Evolutionary conservation across 176 grass and related monocot genomes (phyloP), one percentile per base, ranked within the genome.

Genomic region (Carex parvula): DNA sequence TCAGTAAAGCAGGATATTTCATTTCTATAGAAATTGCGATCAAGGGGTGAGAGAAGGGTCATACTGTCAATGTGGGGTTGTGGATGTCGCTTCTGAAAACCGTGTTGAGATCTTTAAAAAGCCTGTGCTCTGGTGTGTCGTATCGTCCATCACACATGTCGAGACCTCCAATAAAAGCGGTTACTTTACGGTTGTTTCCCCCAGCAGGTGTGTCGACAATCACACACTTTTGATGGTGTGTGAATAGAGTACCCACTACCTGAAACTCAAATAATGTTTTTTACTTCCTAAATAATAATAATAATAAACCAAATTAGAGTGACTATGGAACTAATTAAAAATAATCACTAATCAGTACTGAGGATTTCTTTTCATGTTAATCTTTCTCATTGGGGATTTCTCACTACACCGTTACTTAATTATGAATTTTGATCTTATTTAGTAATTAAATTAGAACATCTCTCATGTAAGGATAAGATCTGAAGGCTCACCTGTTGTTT

Each of bases 171-270:
- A 98, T 93, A 81, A 98, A 98, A 80, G 91, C 89, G 57, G 95
- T 93, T 87, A 98, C 87, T 84, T 98, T 98, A 20, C 95, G 79
- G 73, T 98, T 93, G 86, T 98, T 98, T 65, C 92, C 92, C 15
- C 84, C 35, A 3, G 89, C 92, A 85, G 91, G 92, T 5, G 92
- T 93, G 70, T 95, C 95, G n/a, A 95, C 84, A 83, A 98, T 84
- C n/a, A 98, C 92, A 87, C 95, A 98, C 86, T 98, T 98, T 48
- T 98, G 92, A 84, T 98, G 95, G 55, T 98, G 95, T 22, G 92
- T 98, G 77, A 95, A 98, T 42, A 98, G 87, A 87, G 91, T 98
- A 53, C 95, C 91, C 16, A 98, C 92, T 37, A 98, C 95, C 95
- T 98, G 82, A 33, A 81, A 60, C 35, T 81, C 71, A 76, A 55